These are phyloP conservation scores for Talaromyces sp. DNA, from an alignment of 2,329 filamentous ascomycete species.

Conservation along the genomic window DNA sequence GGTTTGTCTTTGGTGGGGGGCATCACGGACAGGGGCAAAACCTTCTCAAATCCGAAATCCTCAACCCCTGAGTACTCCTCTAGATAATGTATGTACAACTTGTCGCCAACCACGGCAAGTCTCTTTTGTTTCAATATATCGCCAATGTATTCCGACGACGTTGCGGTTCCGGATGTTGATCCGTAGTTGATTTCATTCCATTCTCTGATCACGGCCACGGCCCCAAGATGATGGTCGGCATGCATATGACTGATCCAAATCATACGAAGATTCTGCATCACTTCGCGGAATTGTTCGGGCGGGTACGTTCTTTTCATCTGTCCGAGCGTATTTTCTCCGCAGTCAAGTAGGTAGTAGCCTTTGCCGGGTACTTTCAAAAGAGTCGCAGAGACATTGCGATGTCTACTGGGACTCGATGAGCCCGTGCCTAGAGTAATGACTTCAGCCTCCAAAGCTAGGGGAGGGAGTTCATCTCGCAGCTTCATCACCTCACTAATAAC, in stretches of 20 bases:
- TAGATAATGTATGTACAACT: slow-evolving; percentile 71
- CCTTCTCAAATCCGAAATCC: slow-evolving; percentile 64
- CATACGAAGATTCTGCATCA: slow-evolving; percentile 73
- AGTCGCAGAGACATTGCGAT: slow-evolving; percentile 90
- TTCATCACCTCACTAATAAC: slow-evolving; percentile 39
- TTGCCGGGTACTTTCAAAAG: slow-evolving; percentile 77
- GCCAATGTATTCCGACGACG: slow-evolving; percentile 31
- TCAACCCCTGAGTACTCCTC: slow-evolving; percentile 76
- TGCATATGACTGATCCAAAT: slow-evolving; percentile 96
- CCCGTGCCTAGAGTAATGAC: slow-evolving; percentile 87
- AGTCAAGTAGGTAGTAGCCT: slow-evolving; percentile 88
- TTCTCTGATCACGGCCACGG: slow-evolving; percentile 72
- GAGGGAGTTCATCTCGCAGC: slow-evolving; percentile 62
- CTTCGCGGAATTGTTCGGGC: slow-evolving; percentile 60
- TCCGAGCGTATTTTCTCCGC: slow-evolving; percentile 86
- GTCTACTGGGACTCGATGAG: slow-evolving; percentile 84
- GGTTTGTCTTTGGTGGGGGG: slow-evolving; percentile 23
- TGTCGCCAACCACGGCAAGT: slow-evolving; percentile 67
- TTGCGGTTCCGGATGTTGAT: slow-evolving; percentile 35
- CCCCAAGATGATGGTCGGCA: slow-evolving; percentile 92
- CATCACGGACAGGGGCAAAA: slow-evolving; percentile 50
- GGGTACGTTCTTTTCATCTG: slow-evolving; percentile 75
- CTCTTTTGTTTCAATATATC: slow-evolving; percentile 41
- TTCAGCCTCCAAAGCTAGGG: slow-evolving; percentile 65
- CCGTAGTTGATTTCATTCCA: slow-evolving; percentile 65